Evolutionary conservation across 129 eudicot species (phyloP).

Genomic region (Chrysanthemum lavandulifolium): DNA sequence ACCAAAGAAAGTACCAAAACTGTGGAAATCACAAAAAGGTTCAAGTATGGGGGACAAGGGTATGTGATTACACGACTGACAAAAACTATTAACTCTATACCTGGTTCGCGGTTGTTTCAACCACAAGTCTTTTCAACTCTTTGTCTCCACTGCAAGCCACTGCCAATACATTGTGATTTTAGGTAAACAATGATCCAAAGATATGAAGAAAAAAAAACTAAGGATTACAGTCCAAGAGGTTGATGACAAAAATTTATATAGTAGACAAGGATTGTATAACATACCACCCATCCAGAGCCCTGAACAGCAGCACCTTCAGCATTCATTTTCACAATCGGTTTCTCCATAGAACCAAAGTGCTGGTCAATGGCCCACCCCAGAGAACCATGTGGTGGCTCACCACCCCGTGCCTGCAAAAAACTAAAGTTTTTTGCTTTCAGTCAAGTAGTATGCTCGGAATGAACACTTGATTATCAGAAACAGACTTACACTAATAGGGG

Average conservation of each 20-base stretch:
- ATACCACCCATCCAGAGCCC: conserved; percentile 99
- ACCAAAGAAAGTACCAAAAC: background rate
- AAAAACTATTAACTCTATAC: too few relatives aligned
- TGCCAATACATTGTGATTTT: conserved; percentile 28
- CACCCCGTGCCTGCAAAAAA: conserved; percentile 79
- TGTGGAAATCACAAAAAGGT: background rate
- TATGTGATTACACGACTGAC: too few relatives aligned
- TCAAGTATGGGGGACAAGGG: too few relatives aligned
- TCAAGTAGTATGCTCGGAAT: conserved; percentile 16
- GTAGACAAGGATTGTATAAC: conserved; percentile 13
- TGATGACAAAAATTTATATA: background rate
- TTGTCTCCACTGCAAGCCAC: conserved; percentile 92
- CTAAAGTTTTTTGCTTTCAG: background rate
- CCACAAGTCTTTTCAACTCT: conserved; percentile 77
- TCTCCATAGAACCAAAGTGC: conserved; percentile 74
- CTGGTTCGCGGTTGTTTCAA: conserved; percentile 17
- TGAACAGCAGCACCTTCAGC: conserved; percentile 95
- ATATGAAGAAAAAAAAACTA: background rate
- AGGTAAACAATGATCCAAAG: background rate
- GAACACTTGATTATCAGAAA: background rate
- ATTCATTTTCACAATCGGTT: conserved; percentile 73
- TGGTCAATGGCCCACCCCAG: conserved; percentile 80
- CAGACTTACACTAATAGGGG: conserved; percentile 58
- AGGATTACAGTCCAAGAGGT: background rate
- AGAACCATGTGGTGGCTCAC: conserved; percentile 83